Evolutionary conservation across 2,329 filamentous ascomycete genomes (phyloP).

Genomic region (Pyrenochaeta sp.): DNA sequence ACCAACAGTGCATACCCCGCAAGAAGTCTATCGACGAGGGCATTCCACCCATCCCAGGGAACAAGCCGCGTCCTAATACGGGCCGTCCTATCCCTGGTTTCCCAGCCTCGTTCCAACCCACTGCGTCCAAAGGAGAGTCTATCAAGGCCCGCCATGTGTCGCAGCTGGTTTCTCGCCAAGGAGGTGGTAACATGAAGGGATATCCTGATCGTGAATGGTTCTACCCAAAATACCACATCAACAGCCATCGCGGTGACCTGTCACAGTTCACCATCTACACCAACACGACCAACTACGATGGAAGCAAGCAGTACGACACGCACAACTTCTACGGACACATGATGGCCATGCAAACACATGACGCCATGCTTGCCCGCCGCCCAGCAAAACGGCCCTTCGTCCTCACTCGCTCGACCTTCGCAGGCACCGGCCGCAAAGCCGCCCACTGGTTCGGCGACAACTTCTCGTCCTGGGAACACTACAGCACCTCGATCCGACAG

Average conservation of each 20-base stretch:
- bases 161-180: constrained; percentile 19
- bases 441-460: constrained; percentile 70
- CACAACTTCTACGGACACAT: constrained; percentile 80
- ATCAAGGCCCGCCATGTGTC: constrained; percentile 15
- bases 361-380: constrained; percentile 71
- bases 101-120: constrained; percentile 70
- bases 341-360: constrained; percentile 72
- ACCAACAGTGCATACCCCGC: constrained; percentile 56
- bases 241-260: constrained; percentile 63
- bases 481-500: constrained; percentile 51
- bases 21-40: constrained; percentile 48
- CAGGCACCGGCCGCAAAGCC: constrained; percentile 69
- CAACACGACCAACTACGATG: constrained; percentile 72
- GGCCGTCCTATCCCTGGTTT: constrained; percentile 74
- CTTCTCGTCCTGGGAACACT: constrained; percentile 53
- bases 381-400: constrained; percentile 71
- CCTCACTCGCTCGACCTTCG: constrained; percentile 79
- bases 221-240: constrained; percentile 69
- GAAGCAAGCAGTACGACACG: constrained; percentile 73
- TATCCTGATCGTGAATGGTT: constrained; percentile 70
- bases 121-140: constrained; percentile 3
- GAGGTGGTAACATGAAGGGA: constrained; percentile 58
- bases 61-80: constrained; percentile 63
- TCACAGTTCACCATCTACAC: constrained; percentile 65
- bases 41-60: constrained; percentile 64